Conservation (phyloP, 2,329 filamentous ascomycete species). For the Zymoseptoria tritici region DNA sequence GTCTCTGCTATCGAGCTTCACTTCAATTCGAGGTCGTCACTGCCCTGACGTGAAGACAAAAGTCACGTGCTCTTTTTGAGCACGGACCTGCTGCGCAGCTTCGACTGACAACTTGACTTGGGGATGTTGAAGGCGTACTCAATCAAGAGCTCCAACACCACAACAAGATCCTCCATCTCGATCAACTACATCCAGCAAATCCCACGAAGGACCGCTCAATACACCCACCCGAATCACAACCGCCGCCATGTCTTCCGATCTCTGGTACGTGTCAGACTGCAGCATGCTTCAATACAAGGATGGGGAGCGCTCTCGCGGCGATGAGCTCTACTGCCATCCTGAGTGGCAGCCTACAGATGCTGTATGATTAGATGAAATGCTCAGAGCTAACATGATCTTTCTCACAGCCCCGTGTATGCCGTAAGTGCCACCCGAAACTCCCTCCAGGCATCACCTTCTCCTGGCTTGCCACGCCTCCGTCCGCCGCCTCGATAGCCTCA, state of each 20-base stretch:
- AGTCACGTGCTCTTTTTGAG: too few species aligned
- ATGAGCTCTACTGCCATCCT: neutral
- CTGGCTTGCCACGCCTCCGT: conserved; percentile 7
- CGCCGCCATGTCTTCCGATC: conserved; percentile 66
- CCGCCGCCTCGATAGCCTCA: neutral
- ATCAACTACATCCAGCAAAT: conserved; percentile 1
- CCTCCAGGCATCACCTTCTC: conserved; percentile 8
- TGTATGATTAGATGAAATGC: neutral
- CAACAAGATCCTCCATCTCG: neutral
- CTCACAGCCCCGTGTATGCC: conserved; percentile 86
- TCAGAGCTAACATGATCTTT: conserved; percentile 19
- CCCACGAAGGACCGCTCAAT: neutral
- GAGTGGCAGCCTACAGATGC: neutral
- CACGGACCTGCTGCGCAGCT: too few species aligned
- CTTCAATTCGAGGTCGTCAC: too few species aligned
- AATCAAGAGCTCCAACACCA: neutral
- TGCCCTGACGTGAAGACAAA: too few species aligned
- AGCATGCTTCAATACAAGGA: neutral
- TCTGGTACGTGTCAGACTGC: conserved; percentile 52
- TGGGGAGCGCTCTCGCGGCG: neutral
- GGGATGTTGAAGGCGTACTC: neutral
- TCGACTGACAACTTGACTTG: conserved; percentile 29
- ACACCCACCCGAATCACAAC: neutral
- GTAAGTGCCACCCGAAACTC: conserved; percentile 57
- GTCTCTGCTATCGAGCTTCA: too few species aligned